Evolutionary conservation across 306 rosid genomes (phyloP).

Genomic region (Rosa rugosa): DNA sequence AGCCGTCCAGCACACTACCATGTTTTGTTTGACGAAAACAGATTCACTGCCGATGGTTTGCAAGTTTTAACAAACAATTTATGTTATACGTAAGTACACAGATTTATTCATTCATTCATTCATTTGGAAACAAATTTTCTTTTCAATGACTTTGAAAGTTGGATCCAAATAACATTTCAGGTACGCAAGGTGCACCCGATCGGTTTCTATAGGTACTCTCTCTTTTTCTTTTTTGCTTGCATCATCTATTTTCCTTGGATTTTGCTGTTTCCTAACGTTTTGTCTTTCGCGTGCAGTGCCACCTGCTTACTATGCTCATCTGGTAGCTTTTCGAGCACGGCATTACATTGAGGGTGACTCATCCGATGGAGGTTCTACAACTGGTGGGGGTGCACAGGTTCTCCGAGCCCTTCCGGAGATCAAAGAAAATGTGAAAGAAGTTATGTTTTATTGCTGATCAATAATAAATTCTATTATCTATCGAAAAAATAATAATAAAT

Average conservation of each 20-base stretch:
- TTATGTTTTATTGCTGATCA: slow-evolving; percentile 42
- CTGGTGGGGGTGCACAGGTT: background rate
- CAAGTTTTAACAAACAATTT: slow-evolving; percentile 41
- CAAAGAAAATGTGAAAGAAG: slow-evolving; percentile 36
- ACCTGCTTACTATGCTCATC: slow-evolving; percentile 40
- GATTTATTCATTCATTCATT: background rate
- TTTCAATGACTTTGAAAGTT: background rate
- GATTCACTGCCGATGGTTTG: slow-evolving; percentile 32
- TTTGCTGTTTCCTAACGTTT: background rate
- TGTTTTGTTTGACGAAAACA: slow-evolving; percentile 47
- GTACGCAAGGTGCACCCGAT: slow-evolving; percentile 51
- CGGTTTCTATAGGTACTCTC: slow-evolving; percentile 48
- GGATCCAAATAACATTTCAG: slow-evolving; percentile 20
- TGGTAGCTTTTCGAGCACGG: slow-evolving; percentile 38
- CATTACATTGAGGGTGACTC: slow-evolving; percentile 28
- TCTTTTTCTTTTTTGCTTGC: background rate
- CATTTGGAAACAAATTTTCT: background rate
- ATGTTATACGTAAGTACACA: slow-evolving; percentile 42
- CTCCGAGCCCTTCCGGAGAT: slow-evolving; percentile 27
- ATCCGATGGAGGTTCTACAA: slow-evolving; percentile 28
- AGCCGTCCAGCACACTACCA: slow-evolving; percentile 51
- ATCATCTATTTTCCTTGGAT: too few relatives aligned
- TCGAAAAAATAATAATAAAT: too few relatives aligned
- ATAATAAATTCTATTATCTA: background rate
- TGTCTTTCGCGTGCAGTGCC: slow-evolving; percentile 33